Percentiles rank a stretch among this genome's conserved stretches.
These are phyloP conservation scores for Leccinum obscurum DNA, from an alignment of 768 basidiomycete species.

Conservation along the genomic window DNA sequence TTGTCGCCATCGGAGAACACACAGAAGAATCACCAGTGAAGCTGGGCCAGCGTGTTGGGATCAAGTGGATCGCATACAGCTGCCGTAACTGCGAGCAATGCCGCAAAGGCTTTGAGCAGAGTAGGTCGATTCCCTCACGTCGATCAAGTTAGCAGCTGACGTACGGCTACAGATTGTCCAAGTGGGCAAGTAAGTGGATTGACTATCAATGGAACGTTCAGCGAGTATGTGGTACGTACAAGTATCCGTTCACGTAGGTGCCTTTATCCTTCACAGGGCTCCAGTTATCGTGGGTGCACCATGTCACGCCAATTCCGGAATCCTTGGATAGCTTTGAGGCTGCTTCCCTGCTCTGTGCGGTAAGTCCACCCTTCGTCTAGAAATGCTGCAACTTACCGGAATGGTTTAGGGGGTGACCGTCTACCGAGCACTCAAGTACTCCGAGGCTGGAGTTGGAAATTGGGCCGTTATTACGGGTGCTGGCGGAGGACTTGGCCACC, in stretches of 20 bases:
- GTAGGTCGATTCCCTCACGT: conserved; percentile 38
- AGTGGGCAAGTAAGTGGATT: conserved; percentile 66
- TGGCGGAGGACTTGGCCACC: conserved; percentile 81
- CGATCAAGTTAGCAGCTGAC: neutral
- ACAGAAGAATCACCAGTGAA: conserved; percentile 61
- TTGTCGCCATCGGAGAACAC: conserved; percentile 77
- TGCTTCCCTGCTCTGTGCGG: conserved; percentile 77
- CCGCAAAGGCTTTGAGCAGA: conserved; percentile 72
- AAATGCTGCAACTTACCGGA: too few species aligned
- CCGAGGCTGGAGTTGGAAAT: conserved; percentile 62
- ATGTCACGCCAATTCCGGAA: conserved; percentile 81
- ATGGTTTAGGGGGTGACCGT: conserved; percentile 69
- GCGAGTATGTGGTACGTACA: conserved; percentile 55
- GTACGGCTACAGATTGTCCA: conserved; percentile 48
- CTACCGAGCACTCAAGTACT: conserved; percentile 81
- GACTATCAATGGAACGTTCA: conserved; percentile 76
- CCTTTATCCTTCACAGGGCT: neutral
- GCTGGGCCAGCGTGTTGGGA: conserved; percentile 77
- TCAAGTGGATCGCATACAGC: conserved; percentile 78
- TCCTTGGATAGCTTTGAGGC: conserved; percentile 62
- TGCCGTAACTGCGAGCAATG: conserved; percentile 80
- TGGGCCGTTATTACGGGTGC: conserved; percentile 79
- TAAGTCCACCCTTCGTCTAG: conserved; percentile 19
- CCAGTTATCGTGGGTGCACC: conserved; percentile 66
- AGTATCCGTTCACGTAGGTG: neutral